Base-by-base conservation (phyloP, 768 basidiomycete species). In the Amanita subjunquillea region DNA sequence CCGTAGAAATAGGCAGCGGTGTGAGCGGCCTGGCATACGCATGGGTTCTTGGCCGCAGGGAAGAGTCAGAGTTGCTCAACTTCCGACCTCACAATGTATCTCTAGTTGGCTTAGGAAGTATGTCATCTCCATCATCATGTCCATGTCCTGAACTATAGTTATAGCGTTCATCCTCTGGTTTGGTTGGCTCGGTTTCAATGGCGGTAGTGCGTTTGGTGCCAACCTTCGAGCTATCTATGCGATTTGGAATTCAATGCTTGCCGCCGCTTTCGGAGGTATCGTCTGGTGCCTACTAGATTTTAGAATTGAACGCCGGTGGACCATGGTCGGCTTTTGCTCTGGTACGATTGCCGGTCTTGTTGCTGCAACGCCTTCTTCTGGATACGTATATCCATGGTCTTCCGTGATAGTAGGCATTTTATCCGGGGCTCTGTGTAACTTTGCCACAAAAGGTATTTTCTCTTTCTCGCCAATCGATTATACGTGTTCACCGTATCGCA, bases 321-420 rank as follows among this genome's bases (percentile, higher is more conserved):
- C 79, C 30, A 91, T 91, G 78, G 90, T 95, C 58, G 90, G 91
- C 29, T 87, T 96, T 66, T 95, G 93, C 68, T 90, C 76, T n/a
- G 92, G 92, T 22, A 89, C 90, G 17, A 87, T 95, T 56, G 85
- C 90, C 22, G 91, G 90, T 41, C 76, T 91, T 45, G 91, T 93
- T 48, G 88, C 87, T 34, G 90, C 90, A 41, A 94, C 91, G 12
- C 92, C 93, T 8, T 84, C 88, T 8, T 85, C 86, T 10, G 92
- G 93, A 32, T 93, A 70, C 66, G 72, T 95, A 36, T 80, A 80
- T 29, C 75, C 85, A 3, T 90, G 91, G 79, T 79, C 83, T 0
- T 77, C 88, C 37, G 73, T 94, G 27, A 71, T 91, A 25, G 76
- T 86, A 56, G 93, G 93, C 38, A 66, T 85, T 59, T 61, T 92